phyloP scores from a whole-genome alignment of 2,329 filamentous ascomycete genomes.

The Fusarium scirpi region DNA sequence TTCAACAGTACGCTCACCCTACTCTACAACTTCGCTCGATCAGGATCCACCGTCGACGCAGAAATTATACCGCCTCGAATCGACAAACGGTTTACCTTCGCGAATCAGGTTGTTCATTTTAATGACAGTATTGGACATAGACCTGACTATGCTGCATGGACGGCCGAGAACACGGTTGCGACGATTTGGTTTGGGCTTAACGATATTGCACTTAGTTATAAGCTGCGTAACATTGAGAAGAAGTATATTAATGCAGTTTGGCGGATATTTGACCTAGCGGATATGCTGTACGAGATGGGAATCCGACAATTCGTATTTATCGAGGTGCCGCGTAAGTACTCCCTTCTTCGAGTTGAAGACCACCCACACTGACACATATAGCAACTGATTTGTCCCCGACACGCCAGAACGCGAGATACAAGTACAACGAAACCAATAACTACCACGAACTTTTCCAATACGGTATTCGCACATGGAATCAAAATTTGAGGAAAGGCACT shows the following conservation, averaged over 20 bases:
- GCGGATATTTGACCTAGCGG: background rate
- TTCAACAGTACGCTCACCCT: slow-evolving; percentile 11
- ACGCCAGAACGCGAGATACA: background rate
- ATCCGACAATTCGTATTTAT: slow-evolving; percentile 6
- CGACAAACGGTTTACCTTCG: background rate
- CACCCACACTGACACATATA: background rate
- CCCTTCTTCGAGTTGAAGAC: too few species aligned
- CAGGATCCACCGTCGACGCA: background rate
- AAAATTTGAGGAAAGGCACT: background rate
- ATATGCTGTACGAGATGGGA: background rate
- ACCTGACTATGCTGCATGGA: slow-evolving; percentile 8
- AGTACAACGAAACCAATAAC: background rate
- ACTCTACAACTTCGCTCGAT: slow-evolving; percentile 6
- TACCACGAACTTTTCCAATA: background rate
- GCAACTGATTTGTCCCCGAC: background rate
- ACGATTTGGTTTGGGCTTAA: slow-evolving; percentile 11
- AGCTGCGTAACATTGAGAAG: background rate
- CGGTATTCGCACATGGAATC: background rate
- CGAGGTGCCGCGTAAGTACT: background rate
- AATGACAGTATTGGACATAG: background rate
- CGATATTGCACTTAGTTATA: background rate
- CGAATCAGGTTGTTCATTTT: slow-evolving; percentile 4
- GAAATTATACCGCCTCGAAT: background rate
- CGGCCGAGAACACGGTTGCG: background rate
- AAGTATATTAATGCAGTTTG: background rate